Evolutionary conservation across 768 basidiomycete genomes (phyloP), one percentile per base, ranked within the genome.

Genomic region (Trametopsis cervina): DNA sequence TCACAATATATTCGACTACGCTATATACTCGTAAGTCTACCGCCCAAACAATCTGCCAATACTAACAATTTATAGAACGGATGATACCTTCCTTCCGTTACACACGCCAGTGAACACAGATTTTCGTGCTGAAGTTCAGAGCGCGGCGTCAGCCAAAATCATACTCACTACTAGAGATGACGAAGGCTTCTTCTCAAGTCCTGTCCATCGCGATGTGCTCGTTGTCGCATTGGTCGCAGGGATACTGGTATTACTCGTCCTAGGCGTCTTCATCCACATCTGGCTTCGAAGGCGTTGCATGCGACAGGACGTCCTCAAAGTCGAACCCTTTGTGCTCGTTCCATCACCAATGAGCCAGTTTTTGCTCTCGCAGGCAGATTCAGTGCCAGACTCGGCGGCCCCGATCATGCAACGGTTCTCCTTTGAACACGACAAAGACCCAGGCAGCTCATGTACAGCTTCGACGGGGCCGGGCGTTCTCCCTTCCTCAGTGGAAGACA

Each of bases 401-500:
- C 36, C 36, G 3, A 25, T 37, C 17, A 17, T 50, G 12, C 21
- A 17, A 4, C 49, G 49, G 6, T 43, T 50, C 17, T 50, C 49
- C 7, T 46, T 40, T 39, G 42, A 45, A 49, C 47, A 2, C 10
- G 17, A 4, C 20, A 23, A 25, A 18, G 27, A 25, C 37, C 36
- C 21, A 23, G 35, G 5, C 20, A 36, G 3, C 13, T 38, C 6
- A 26, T 23, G 20, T 3, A 39, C 49, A 24, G 20, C 44, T 15
- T 23, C 49, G 24, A 29, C 46, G 15, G 35, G 40, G 18, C 35
- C 40, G 21, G 40, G 35, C 21, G 43, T 37, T 23, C 37, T 50
- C 13, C 43, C 42, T 1, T 39, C 49, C 6, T 42, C 44, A 26
- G 43, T 50, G 5, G 49, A 44, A 10, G 38, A 40, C 22, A 43